Evolutionary conservation across 2,329 filamentous ascomycete genomes (phyloP).

Genomic region (Hypocrella siamensis): DNA sequence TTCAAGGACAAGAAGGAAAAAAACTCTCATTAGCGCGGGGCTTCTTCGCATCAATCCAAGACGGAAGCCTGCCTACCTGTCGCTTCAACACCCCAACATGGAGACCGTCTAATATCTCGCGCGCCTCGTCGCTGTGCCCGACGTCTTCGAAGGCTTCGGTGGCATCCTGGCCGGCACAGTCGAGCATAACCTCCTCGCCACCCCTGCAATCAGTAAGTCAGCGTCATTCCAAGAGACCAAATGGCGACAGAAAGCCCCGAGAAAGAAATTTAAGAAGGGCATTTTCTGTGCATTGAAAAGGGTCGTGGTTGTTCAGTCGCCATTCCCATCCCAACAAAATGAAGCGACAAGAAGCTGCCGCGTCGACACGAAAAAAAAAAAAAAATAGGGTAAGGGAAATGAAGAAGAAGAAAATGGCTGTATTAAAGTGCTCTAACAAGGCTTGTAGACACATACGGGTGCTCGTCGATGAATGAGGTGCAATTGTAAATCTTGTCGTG

Average conservation of each 20-base stretch:
- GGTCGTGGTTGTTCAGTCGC: too few species aligned
- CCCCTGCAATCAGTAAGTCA: constrained; percentile 40
- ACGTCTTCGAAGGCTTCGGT: constrained; percentile 99
- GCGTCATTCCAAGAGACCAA: too few species aligned
- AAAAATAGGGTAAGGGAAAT: constrained; percentile 4
- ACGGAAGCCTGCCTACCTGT: constrained; percentile 38
- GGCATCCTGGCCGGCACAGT: constrained; percentile 88
- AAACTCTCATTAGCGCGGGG: background rate
- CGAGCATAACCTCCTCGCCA: constrained; percentile 94
- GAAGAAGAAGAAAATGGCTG: background rate
- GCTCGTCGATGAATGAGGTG: constrained; percentile 87
- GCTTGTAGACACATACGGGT: constrained; percentile 47
- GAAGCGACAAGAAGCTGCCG: background rate
- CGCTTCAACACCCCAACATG: constrained; percentile 67
- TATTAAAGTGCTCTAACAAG: too few species aligned
- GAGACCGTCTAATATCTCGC: constrained; percentile 74
- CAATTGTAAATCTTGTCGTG: constrained; percentile 95
- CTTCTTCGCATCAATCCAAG: background rate
- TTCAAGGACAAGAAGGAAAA: constrained; percentile 15
- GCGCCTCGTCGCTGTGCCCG: constrained; percentile 95
- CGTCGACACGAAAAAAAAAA: background rate
- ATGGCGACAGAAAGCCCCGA: background rate
- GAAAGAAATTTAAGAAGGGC: too few species aligned
- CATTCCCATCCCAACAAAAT: too few species aligned
- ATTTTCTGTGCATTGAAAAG: too few species aligned